Evolutionary conservation across 1,284 basidiomycete genomes (phyloP), one percentile per base, ranked within the genome.

Genomic region (Pseudozyma thailandica): DNA sequence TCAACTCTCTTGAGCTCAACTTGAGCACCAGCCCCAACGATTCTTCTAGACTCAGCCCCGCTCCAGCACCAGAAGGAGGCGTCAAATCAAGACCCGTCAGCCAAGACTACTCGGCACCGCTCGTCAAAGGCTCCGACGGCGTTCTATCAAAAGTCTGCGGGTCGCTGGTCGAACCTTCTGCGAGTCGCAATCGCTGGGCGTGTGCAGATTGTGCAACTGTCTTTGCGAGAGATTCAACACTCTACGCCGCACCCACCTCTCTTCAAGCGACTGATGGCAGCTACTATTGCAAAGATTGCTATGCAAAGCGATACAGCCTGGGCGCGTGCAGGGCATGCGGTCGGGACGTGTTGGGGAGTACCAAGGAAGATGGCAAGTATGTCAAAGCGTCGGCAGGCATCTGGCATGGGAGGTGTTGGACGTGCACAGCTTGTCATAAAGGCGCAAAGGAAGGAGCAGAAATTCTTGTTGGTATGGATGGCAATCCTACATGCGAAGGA

Each of bases 361-460:
- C 77, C 0, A 78, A 77, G 53, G 63, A 80, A 42, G 68, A 77
- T 12, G 78, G 78, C 15, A 72, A 64, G 21, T 78, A 64, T 31
- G 76, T 80, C 39, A 73, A 69, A 33, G 74, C 61, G 0, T 26
- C 50, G 2, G 45, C 54, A 10, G 71, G 63, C 0, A 27, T 80
- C 13, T 80, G 66, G 64, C 77, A 80, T 38, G 78, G 78, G 1
- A 39, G 35, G 10, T 80, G 78, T 46, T 80, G 70, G 66, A 69
- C 59, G 50, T 79, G 77, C 28, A 38, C n/a, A 2, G 16, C 7
- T 9, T 79, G 77, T 31, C 39, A 20, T 9, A 63, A 52, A 25
- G 46, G 58, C 5, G 33, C 21, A 0, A 30, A n/a, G 23, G 60
- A 77, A 13, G 53, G 56, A 0, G 44, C 46, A 5, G 58, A 70